Percentiles rank a stretch among this genome's conserved stretches.
phyloP scores from a whole-genome alignment of 2,329 filamentous ascomycete species.

The Phialophora verrucosa region DNA sequence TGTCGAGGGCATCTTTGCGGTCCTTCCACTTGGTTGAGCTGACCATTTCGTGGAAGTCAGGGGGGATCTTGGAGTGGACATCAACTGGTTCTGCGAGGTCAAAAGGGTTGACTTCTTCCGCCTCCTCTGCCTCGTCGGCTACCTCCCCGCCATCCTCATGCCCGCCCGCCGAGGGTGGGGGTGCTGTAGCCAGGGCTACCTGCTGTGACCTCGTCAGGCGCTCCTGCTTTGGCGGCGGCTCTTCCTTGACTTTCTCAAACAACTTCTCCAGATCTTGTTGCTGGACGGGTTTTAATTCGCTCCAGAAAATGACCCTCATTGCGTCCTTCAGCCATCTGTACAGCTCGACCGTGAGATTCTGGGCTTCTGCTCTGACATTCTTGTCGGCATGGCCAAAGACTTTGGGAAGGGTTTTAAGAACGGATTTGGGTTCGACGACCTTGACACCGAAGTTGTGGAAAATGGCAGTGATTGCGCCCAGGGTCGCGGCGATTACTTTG shows the following conservation, averaged over 20 bases:
- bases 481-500: conserved; percentile 78
- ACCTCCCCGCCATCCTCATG: conserved; percentile 62
- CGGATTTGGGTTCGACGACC: conserved; percentile 87
- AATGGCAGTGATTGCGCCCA: conserved; percentile 79
- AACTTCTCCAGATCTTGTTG: conserved; percentile 91
- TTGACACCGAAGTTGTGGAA: conserved; percentile 96
- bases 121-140: conserved; percentile 65
- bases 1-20: conserved; percentile 90
- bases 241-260: conserved; percentile 91
- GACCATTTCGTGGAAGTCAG: conserved; percentile 80
- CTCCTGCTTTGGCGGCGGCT: conserved; percentile 86
- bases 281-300: conserved; percentile 91
- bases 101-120: conserved; percentile 76
- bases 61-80: conserved; percentile 78
- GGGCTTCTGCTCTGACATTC: conserved; percentile 93
- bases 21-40: conserved; percentile 98
- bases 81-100: conserved; percentile 85
- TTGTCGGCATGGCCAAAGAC: conserved; percentile 97
- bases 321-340: conserved; percentile 97
- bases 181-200: conserved; percentile 75
- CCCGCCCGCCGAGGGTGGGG: conserved; percentile 63
- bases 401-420: conserved; percentile 86
- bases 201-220: conserved; percentile 87
- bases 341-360: conserved; percentile 87
- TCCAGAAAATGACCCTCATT: conserved; percentile 98